These are phyloP conservation scores for Venturia nashicola DNA, from an alignment of 2,329 filamentous ascomycete species.

Conservation along the genomic window DNA sequence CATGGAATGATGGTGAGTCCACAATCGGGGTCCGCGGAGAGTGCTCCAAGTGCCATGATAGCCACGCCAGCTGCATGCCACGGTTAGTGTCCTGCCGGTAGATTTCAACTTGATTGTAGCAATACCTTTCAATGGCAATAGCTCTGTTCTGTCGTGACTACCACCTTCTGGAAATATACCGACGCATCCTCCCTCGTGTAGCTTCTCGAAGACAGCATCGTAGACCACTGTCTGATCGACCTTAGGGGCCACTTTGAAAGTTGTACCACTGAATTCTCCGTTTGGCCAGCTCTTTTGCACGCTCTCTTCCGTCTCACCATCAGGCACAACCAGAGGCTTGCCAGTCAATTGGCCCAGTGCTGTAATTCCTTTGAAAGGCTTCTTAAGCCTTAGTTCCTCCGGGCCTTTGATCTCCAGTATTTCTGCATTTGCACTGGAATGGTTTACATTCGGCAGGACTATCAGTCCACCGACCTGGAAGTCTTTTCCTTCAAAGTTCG, in stretches of 20 bases:
- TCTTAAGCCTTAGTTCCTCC: slow-evolving; percentile 76
- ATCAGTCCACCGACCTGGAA: slow-evolving; percentile 72
- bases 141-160: slow-evolving; percentile 84
- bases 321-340: slow-evolving; percentile 55
- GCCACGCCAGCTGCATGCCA: slow-evolving; percentile 64
- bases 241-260: slow-evolving; percentile 81
- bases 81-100: slow-evolving; percentile 10
- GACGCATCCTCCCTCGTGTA: slow-evolving; percentile 75
- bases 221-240: slow-evolving; percentile 92
- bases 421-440: slow-evolving; percentile 67
- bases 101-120: not conserved
- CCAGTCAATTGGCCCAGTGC: slow-evolving; percentile 74
- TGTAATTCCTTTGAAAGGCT: slow-evolving; percentile 67
- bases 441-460: slow-evolving; percentile 75
- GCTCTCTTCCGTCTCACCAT: slow-evolving; percentile 47
- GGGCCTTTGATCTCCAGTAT: slow-evolving; percentile 70
- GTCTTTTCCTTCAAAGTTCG: slow-evolving; percentile 62
- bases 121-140: slow-evolving; percentile 70
- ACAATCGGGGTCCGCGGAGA: slow-evolving; percentile 75
- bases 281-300: slow-evolving; percentile 41
- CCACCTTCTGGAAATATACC: slow-evolving; percentile 96
- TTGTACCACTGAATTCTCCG: slow-evolving; percentile 54
- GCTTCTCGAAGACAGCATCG: slow-evolving; percentile 76
- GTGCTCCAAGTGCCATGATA: slow-evolving; percentile 88
- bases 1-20: slow-evolving; percentile 91